Percentiles rank a stretch among this genome's conserved stretches.
phyloP scores from a whole-genome alignment of 108 stramenopile genomes.

The Stephanodiscus minutulus region DNA sequence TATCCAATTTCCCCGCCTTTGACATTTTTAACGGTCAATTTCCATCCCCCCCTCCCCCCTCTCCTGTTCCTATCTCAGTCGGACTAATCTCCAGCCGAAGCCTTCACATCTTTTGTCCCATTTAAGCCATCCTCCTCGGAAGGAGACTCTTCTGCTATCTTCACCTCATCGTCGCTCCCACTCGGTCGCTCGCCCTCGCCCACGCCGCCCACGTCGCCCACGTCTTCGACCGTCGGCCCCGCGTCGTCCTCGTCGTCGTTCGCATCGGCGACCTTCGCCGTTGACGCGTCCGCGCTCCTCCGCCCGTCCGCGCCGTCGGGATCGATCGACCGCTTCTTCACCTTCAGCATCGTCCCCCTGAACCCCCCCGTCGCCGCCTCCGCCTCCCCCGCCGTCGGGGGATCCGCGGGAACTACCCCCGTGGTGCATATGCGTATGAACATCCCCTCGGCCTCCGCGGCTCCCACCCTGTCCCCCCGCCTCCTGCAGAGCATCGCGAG shows the following conservation, averaged over 20 bases:
- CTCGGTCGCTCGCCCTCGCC: background rate
- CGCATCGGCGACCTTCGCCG: conserved; percentile 9
- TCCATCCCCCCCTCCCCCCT: too few species aligned
- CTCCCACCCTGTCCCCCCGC: conserved; percentile 37
- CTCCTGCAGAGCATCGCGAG: conserved; percentile 40
- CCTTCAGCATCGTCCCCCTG: conserved; percentile 2
- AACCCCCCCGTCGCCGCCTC: background rate
- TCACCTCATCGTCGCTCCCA: background rate
- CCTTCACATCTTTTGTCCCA: background rate
- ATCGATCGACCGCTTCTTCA: conserved; percentile 8
- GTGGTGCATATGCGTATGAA: conserved; percentile 52
- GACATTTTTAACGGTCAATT: background rate
- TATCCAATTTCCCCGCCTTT: background rate
- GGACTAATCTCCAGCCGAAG: background rate
- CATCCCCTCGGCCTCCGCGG: conserved; percentile 48
- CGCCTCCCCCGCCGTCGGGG: conserved; percentile 5
- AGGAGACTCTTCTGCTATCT: background rate
- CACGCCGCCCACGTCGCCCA: background rate
- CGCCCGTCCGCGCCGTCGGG: conserved; percentile 21
- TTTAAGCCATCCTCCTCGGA: background rate
- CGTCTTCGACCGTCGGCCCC: background rate
- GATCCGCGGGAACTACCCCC: conserved; percentile 33
- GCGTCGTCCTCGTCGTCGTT: too few species aligned
- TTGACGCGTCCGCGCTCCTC: background rate
- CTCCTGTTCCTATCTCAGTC: background rate